Evolutionary conservation across 129 eudicot genomes (phyloP).

Genomic region (Tagetes erecta): DNA sequence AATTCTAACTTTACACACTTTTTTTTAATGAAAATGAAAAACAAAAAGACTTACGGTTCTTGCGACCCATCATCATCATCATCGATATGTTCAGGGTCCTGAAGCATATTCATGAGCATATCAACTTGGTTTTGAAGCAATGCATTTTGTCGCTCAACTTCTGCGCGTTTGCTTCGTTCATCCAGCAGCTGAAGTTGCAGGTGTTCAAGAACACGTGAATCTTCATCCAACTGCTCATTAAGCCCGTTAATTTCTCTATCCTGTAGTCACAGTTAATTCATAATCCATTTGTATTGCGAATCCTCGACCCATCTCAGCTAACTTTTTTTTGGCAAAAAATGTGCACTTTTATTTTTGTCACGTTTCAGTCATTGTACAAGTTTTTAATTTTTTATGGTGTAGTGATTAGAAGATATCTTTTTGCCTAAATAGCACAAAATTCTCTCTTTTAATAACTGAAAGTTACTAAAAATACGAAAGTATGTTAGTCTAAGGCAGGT

Average conservation of each 20-base stretch:
- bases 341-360: too few relatives aligned
- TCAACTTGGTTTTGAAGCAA: conserved; percentile 76
- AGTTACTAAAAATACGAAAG: too few relatives aligned
- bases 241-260: conserved; percentile 89
- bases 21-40: not conserved
- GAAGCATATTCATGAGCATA: conserved; percentile 93
- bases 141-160: conserved; percentile 69
- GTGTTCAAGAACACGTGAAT: conserved; percentile 76
- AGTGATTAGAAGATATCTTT: not conserved
- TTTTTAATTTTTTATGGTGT: not conserved
- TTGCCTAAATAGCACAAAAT: not conserved
- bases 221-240: conserved; percentile 85
- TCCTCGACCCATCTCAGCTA: not conserved
- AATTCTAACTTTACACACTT: conserved; percentile 36
- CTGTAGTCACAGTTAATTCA: conserved; percentile 41
- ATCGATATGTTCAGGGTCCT: conserved; percentile 58
- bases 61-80: conserved; percentile 39
- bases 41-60: conserved; percentile 39
- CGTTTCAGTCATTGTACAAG: too few relatives aligned
- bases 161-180: conserved; percentile 88
- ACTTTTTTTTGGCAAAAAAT: not conserved
- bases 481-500: too few relatives aligned
- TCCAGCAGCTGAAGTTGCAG: conserved; percentile 85
- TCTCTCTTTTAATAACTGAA: too few relatives aligned
- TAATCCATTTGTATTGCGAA: not conserved